These are phyloP conservation scores for Trypethelium eluteriae DNA, from an alignment of 495 filamentous ascomycete species.

Conservation along the genomic window DNA sequence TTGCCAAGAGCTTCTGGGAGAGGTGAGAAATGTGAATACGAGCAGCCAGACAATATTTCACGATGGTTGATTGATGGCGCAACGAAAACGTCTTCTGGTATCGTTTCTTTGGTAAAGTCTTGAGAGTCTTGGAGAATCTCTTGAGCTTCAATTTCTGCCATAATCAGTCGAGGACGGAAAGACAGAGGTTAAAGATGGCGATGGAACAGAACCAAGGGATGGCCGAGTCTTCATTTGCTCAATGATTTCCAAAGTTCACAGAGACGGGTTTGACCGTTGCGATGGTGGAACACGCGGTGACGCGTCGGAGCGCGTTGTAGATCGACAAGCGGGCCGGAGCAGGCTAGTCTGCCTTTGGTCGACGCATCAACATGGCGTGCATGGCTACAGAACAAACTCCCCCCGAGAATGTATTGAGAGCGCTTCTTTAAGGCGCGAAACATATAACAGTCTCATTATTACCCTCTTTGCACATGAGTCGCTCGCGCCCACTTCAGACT, in stretches of 20 bases:
- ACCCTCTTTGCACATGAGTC: slow-evolving; percentile 6
- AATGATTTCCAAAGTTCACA: too few relatives aligned
- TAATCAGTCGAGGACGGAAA: neutral
- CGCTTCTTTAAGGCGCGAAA: neutral
- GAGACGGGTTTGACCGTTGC: neutral
- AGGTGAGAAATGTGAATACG: slow-evolving; percentile 78
- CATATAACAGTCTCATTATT: neutral
- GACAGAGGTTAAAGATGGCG: neutral
- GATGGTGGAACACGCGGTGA: neutral
- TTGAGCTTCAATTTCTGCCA: neutral
- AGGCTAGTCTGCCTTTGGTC: neutral
- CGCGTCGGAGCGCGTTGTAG: neutral
- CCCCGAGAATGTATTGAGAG: neutral
- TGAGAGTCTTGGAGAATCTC: slow-evolving; percentile 27
- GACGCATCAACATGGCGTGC: neutral
- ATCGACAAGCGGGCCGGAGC: neutral
- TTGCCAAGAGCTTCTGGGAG: slow-evolving; percentile 46
- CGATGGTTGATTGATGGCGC: slow-evolving; percentile 61
- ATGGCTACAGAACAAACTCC: neutral
- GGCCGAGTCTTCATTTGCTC: too few relatives aligned
- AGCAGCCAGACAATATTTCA: slow-evolving; percentile 58
- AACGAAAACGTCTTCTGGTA: slow-evolving; percentile 56
- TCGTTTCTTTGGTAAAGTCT: slow-evolving; percentile 47
- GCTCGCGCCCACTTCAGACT: neutral
- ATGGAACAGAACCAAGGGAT: neutral